A percentile compares a stretch with the other conserved stretches of the same genome.
phyloP scores from a whole-genome alignment of 2,329 filamentous ascomycete genomes.

The Didymella exigua region DNA sequence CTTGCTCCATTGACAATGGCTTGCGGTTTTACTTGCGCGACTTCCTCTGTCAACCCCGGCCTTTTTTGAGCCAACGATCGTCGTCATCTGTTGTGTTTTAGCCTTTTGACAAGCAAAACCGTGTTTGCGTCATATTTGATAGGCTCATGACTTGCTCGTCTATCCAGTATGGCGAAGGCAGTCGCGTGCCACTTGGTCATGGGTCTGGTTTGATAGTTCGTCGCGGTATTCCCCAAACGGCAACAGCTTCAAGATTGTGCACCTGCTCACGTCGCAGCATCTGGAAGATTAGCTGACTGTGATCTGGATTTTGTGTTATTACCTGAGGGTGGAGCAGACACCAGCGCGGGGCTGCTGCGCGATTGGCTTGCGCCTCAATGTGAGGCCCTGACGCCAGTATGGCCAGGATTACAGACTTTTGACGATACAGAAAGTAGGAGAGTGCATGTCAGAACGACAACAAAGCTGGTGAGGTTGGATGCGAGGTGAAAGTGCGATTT shows the following conservation, averaged over 20 bases:
- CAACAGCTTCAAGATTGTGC: constrained; percentile 4
- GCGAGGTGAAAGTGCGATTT: not conserved
- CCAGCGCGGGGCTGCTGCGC: constrained; percentile 10
- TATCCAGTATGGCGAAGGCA: not conserved
- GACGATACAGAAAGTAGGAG: not conserved
- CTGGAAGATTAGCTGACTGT: not conserved
- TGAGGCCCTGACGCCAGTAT: constrained; percentile 1
- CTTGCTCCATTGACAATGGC: not conserved
- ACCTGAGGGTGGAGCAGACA: constrained; percentile 13
- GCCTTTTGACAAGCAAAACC: not conserved
- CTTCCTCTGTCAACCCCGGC: not conserved
- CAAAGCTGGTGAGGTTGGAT: constrained; percentile 3
- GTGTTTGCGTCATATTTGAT: constrained; percentile 5
- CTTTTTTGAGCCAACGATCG: not conserved
- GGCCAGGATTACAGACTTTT: not conserved
- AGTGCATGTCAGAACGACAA: not conserved
- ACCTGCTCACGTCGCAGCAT: constrained; percentile 6
- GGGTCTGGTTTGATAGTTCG: constrained; percentile 6
- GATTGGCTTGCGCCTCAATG: constrained; percentile 7
- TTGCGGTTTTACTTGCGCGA: not conserved
- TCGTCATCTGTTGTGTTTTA: constrained; percentile 10
- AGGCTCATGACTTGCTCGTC: constrained; percentile 9
- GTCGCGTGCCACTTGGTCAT: constrained; percentile 16
- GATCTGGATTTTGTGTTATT: constrained; percentile 5
- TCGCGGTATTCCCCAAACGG: not conserved